Percentiles rank a stretch among this genome's conserved stretches.
Conservation (phyloP, 75 land plant genomes). For the Cunninghamia lanceolata region DNA sequence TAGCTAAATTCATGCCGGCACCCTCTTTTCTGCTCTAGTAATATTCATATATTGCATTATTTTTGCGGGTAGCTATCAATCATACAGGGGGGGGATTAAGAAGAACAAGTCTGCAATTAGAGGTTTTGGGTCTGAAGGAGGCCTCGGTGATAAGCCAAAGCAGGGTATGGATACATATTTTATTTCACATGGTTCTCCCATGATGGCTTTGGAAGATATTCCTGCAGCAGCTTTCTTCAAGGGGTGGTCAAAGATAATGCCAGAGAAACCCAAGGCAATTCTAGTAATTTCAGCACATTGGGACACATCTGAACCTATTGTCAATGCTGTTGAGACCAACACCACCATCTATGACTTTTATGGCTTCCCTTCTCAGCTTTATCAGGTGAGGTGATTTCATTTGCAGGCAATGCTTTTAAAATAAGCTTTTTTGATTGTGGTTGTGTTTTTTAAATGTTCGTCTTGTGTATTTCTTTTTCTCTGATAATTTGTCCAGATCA, state of each 20-base stretch:
- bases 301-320: slow-evolving; percentile 63
- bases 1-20: too few relatives aligned
- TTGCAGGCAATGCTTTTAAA: not conserved
- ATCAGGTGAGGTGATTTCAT: slow-evolving; percentile 44
- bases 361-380: slow-evolving; percentile 66
- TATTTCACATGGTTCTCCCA: slow-evolving; percentile 86
- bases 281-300: slow-evolving; percentile 80
- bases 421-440: not conserved
- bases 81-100: not conserved
- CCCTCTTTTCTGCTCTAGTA: too few relatives aligned
- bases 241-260: slow-evolving; percentile 22
- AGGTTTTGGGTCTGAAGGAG: not conserved
- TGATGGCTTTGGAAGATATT: slow-evolving; percentile 49
- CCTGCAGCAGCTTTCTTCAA: slow-evolving; percentile 57
- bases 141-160: not conserved
- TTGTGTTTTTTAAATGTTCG: not conserved
- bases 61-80: not conserved
- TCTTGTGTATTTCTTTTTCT: not conserved
- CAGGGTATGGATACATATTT: slow-evolving; percentile 45
- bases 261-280: slow-evolving; percentile 60
- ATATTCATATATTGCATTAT: too few relatives aligned
- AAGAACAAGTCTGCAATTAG: not conserved
- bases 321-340: slow-evolving; percentile 37
- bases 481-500: not conserved
- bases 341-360: slow-evolving; percentile 72